Base-by-base conservation (phyloP, 257 asterid species). In the Fraxinus excelsior region DNA sequence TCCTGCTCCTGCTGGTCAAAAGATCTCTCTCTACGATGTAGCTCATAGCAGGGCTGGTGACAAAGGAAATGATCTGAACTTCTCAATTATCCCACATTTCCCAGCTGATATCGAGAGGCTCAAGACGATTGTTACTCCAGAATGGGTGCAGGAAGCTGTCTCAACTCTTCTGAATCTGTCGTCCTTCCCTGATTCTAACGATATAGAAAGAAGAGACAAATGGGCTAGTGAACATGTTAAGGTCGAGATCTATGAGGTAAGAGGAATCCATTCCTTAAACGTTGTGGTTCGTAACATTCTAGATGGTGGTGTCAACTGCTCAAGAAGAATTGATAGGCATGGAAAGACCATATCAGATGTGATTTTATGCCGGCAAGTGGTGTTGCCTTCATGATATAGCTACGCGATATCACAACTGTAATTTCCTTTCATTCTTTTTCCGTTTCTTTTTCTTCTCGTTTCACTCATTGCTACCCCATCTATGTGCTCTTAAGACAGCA, bases 301-400 rank as follows among this genome's bases (percentile, higher is more conserved):
- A 75, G 98, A 96, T 80, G 98, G 98, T 12, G 99, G 98, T 44
- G 99, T 96, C 23, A 96, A 96, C 82, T 91, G 98, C 87, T 96
- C 99, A 16, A 86, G 97, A 73, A 88, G 97, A 74, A 93, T 96
- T 51, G 99, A 93, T 60, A 90, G 98, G 82, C 99, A 96, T 69
- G 99, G 99, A 18, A 96, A 96, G 87, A 88, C 92, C 40, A 70
- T 90, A 51, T 91, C 98, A 0, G 99, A 96, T 76, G 85, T 93
- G 53, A 79, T 96, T 67, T 80, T 96, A 79, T 88, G 88, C 77
- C 98, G 89, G 83, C 74, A 78, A 78, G 91, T 95, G 72, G 76
- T 88, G 34, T 81, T 95, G 88, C 98, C 97, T 67, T 91, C 94
- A 29, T 84, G 80, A 84, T 78, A 40, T 38, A 38, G 44, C 44